Conservation (phyloP, 2,329 filamentous ascomycete species). For the Hymenoscyphus repandus region DNA sequence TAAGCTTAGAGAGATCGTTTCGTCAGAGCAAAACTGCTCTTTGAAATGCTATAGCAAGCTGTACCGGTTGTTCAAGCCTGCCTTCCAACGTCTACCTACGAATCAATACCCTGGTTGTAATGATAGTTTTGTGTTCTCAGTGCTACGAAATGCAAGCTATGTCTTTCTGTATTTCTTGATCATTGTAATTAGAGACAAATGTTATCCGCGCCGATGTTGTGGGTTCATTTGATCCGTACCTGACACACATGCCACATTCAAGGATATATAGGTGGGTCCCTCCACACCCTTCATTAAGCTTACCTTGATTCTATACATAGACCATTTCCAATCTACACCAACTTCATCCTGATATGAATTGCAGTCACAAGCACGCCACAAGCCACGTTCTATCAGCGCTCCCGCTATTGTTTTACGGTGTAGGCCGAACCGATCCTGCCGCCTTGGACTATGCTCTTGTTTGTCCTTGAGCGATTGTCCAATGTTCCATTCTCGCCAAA, state of each 20-base stretch:
- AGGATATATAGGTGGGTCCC: slow-evolving; percentile 6
- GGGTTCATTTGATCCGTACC: not conserved
- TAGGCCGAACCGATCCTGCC: not conserved
- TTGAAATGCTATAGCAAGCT: no score
- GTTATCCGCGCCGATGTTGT: not conserved
- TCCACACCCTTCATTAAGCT: slow-evolving; percentile 13
- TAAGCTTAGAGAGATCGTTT: no score
- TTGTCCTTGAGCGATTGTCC: not conserved
- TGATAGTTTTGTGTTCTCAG: no score
- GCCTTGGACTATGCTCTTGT: not conserved
- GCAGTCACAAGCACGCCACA: slow-evolving; percentile 20
- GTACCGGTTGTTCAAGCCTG: no score
- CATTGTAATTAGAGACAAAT: slow-evolving; percentile 1
- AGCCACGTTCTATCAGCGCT: slow-evolving; percentile 16
- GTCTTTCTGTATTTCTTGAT: not conserved
- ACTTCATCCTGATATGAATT: slow-evolving; percentile 18
- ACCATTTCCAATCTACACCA: slow-evolving; percentile 16
- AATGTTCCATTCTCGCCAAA: slow-evolving; percentile 13
- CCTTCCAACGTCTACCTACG: no score
- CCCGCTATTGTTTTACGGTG: slow-evolving; percentile 7
- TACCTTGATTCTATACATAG: slow-evolving; percentile 23
- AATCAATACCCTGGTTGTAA: no score
- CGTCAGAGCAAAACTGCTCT: no score
- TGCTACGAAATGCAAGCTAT: no score
- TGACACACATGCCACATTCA: slow-evolving; percentile 9